These are phyloP conservation scores for Periconia sp. DNA, from an alignment of 2,329 filamentous ascomycete species.

Conservation along the genomic window DNA sequence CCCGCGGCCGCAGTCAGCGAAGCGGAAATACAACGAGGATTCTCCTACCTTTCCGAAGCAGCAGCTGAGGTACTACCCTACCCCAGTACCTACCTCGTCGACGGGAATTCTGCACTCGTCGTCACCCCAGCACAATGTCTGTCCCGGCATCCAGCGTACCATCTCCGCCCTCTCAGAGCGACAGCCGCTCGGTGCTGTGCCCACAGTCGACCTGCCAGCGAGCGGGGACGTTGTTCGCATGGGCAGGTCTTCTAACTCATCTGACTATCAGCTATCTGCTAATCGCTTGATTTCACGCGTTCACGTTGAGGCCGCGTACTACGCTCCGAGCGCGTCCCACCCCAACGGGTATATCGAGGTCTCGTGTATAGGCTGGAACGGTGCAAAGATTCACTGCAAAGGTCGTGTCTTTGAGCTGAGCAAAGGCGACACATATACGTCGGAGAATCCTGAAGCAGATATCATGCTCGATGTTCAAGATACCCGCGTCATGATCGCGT, in stretches of 20 bases:
- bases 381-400: slow-evolving; percentile 89
- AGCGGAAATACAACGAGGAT: slow-evolving; percentile 67
- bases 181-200: slow-evolving; percentile 80
- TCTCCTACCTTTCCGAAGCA: slow-evolving; percentile 54
- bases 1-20: slow-evolving; percentile 65
- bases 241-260: slow-evolving; percentile 93
- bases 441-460: slow-evolving; percentile 83
- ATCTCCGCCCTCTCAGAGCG: slow-evolving; percentile 73
- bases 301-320: slow-evolving; percentile 87
- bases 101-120: slow-evolving; percentile 90
- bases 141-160: slow-evolving; percentile 64
- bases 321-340: slow-evolving; percentile 70
- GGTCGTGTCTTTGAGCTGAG: slow-evolving; percentile 82
- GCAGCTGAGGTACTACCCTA: slow-evolving; percentile 78
- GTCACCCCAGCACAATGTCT: slow-evolving; percentile 59
- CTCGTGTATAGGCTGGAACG: slow-evolving; percentile 94
- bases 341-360: slow-evolving; percentile 83
- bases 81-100: slow-evolving; percentile 90
- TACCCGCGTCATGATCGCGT: slow-evolving; percentile 84
- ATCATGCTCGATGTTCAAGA: slow-evolving; percentile 97
- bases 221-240: slow-evolving; percentile 84
- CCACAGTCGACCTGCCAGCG: slow-evolving; percentile 78
- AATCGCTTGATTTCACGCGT: slow-evolving; percentile 93
- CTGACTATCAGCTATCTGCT: slow-evolving; percentile 90
- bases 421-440: slow-evolving; percentile 89